A percentile compares a stretch with the other conserved stretches of the same genome.
These are phyloP conservation scores for Inonotus obliquus DNA, from an alignment of 1,284 basidiomycete species.

Conservation along the genomic window DNA sequence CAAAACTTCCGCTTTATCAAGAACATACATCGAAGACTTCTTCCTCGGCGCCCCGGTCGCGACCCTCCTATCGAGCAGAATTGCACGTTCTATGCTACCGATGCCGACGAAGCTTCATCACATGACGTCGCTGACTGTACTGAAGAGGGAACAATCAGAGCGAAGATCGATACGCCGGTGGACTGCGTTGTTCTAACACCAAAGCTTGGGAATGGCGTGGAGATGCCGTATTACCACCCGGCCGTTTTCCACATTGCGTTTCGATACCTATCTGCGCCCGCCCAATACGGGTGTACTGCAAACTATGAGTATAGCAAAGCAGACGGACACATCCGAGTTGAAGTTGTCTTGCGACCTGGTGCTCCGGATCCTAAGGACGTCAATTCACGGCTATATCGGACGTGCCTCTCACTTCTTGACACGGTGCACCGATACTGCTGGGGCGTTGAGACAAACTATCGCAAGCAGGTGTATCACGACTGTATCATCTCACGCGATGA, in stretches of 20 bases:
- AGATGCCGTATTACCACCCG: slow-evolving; percentile 79
- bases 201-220: slow-evolving; percentile 36
- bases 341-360: slow-evolving; percentile 48
- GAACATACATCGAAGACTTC: slow-evolving; percentile 55
- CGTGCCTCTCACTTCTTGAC: slow-evolving; percentile 76
- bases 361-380: slow-evolving; percentile 41
- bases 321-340: slow-evolving; percentile 39
- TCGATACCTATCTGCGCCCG: slow-evolving; percentile 44
- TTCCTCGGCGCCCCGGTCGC: slow-evolving; percentile 68
- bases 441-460: slow-evolving; percentile 76
- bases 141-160: neutral
- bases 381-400: slow-evolving; percentile 70
- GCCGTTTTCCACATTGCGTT: slow-evolving; percentile 69
- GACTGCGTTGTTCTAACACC: slow-evolving; percentile 61
- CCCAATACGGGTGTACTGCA: slow-evolving; percentile 23
- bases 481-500: slow-evolving; percentile 67
- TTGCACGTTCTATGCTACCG: slow-evolving; percentile 56
- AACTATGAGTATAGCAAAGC: slow-evolving; percentile 17
- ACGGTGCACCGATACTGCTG: slow-evolving; percentile 82
- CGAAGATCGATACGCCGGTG: slow-evolving; percentile 25
- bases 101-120: slow-evolving; percentile 9
- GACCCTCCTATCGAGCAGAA: slow-evolving; percentile 68
- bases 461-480: slow-evolving; percentile 86
- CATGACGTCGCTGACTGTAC: slow-evolving; percentile 11
- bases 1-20: slow-evolving; percentile 36